A percentile compares a stretch with the other conserved stretches of the same genome.
These are phyloP conservation scores for Caryopteris hybrid DNA, from an alignment of 305 asterid genomes.

Conservation along the genomic window DNA sequence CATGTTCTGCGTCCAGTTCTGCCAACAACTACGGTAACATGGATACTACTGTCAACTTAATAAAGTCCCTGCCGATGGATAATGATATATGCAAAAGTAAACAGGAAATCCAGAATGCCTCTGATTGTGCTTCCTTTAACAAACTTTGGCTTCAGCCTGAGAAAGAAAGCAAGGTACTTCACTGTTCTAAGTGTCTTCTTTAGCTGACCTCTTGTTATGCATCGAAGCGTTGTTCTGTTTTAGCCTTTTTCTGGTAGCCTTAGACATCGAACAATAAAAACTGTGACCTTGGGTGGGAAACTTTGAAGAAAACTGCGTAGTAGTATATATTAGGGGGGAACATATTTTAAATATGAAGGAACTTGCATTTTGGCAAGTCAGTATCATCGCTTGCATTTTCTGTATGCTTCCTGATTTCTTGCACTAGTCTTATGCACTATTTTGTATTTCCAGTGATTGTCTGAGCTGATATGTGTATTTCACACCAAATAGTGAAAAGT, in stretches of 20 bases:
- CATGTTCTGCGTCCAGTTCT: constrained; percentile 37
- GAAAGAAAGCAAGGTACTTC: constrained; percentile 51
- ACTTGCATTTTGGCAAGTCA: neutral
- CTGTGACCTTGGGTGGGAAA: neutral
- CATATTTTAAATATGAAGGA: neutral
- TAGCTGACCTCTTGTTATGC: neutral
- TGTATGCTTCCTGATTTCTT: constrained; percentile 8
- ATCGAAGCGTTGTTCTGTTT: neutral
- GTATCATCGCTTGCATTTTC: neutral
- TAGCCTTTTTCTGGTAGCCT: neutral
- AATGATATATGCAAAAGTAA: constrained; percentile 32
- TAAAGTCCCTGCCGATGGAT: constrained; percentile 24
- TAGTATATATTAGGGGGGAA: too few species aligned
- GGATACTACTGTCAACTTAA: constrained; percentile 23
- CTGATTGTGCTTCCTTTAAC: constrained; percentile 33
- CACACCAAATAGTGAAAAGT: neutral
- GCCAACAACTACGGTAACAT: constrained; percentile 30
- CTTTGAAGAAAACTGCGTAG: neutral
- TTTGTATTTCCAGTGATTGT: neutral
- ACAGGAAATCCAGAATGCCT: constrained; percentile 28
- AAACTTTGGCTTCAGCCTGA: constrained; percentile 37
- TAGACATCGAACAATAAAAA: neutral
- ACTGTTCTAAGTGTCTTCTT: constrained; percentile 4
- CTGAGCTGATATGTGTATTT: neutral
- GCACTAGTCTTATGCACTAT: neutral